phyloP scores from a whole-genome alignment of 1,284 basidiomycete genomes.

The Xanthoconium separans region DNA sequence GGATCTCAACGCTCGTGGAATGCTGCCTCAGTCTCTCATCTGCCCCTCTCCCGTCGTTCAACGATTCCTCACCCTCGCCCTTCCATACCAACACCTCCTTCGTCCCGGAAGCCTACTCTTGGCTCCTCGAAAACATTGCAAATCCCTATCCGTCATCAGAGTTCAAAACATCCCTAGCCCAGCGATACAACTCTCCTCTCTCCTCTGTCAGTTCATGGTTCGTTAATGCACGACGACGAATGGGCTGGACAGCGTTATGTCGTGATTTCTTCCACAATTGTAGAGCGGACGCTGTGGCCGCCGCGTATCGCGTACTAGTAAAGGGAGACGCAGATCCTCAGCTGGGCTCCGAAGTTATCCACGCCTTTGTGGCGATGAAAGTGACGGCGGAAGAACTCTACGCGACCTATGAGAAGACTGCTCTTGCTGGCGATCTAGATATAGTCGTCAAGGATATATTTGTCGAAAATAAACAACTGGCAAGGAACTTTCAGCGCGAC shows the following conservation, averaged over 20 bases:
- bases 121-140: too few species aligned
- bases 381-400: constrained; percentile 35
- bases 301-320: constrained; percentile 35
- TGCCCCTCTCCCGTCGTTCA: too few species aligned
- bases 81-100: too few species aligned
- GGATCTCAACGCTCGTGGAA: background rate
- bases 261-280: constrained; percentile 37
- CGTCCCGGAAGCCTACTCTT: too few species aligned
- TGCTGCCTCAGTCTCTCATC: too few species aligned
- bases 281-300: constrained; percentile 36
- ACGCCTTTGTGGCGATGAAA: constrained; percentile 34
- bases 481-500: too few species aligned
- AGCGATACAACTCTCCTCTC: constrained; percentile 17
- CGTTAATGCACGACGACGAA: constrained; percentile 41
- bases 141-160: constrained; percentile 12
- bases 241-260: constrained; percentile 48
- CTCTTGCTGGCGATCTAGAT: constrained; percentile 30
- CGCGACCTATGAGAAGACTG: constrained; percentile 26
- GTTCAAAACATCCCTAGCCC: constrained; percentile 32
- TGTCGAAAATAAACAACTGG: too few species aligned
- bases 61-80: too few species aligned
- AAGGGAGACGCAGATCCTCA: constrained; percentile 23
- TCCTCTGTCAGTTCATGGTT: constrained; percentile 49
- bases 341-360: constrained; percentile 20
- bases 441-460: constrained; percentile 27